Evolutionary conservation across 768 basidiomycete genomes (phyloP).

Genomic region (Leucogyrophana mollusca): DNA sequence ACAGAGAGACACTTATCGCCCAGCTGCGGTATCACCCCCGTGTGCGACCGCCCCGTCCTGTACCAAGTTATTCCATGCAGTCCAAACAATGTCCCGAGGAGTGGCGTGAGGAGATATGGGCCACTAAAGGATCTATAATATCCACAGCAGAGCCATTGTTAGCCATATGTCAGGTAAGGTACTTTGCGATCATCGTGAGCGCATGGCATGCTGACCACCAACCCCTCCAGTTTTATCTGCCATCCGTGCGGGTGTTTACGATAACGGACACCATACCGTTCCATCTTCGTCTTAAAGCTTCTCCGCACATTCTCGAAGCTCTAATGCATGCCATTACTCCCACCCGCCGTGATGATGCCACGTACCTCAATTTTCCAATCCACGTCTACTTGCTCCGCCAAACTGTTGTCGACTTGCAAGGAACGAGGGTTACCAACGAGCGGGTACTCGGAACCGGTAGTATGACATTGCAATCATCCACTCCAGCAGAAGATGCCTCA

Average conservation of each 20-base stretch:
- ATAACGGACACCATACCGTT: constrained; percentile 60
- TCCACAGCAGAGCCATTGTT: constrained; percentile 8
- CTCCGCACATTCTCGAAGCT: constrained; percentile 32
- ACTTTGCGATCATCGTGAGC: background rate
- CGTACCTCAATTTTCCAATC: constrained; percentile 26
- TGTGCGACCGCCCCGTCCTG: constrained; percentile 30
- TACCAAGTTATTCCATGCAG: constrained; percentile 20
- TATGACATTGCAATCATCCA: constrained; percentile 40
- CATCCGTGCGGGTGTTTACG: constrained; percentile 57
- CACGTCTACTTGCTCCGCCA: constrained; percentile 60
- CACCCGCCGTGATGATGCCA: constrained; percentile 4
- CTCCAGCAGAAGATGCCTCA: constrained; percentile 18
- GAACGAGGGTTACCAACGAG: constrained; percentile 12
- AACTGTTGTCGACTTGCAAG: constrained; percentile 36
- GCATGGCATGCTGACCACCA: background rate
- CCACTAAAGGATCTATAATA: constrained; percentile 14
- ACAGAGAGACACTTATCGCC: constrained; percentile 24
- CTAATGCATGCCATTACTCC: constrained; percentile 7
- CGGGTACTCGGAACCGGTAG: constrained; percentile 48
- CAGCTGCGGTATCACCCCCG: constrained; percentile 25
- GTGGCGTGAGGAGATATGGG: constrained; percentile 32
- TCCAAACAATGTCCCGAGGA: constrained; percentile 29
- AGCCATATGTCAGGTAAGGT: constrained; percentile 31
- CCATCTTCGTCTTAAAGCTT: constrained; percentile 60
- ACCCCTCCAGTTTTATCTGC: constrained; percentile 54